Evolutionary conservation across 2,329 filamentous ascomycete genomes (phyloP), one percentile per base, ranked within the genome.

Genomic region (Cercospora sp.): DNA sequence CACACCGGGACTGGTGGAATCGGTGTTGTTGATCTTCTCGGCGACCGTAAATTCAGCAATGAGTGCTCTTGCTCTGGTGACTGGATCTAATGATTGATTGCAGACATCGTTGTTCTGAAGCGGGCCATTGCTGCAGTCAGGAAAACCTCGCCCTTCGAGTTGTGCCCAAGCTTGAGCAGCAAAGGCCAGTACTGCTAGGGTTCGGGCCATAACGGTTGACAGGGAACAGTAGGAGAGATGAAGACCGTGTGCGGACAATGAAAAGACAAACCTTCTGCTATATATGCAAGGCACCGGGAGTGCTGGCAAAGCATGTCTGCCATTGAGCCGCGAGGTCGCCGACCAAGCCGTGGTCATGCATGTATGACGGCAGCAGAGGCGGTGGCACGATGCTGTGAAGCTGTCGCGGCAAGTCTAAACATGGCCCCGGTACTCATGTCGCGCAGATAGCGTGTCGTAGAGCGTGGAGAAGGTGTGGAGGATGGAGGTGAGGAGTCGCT

Each of bases 21-120:
- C 82, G 0, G 84, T 86, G 69, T 82, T 81, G 66, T 86, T 86
- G 23, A 88, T 82, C 70, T 87, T 86, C 74, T 88, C 86, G 48
- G 81, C 81, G 10, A 84, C 77, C 3, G 71, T 73, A 12, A 88
- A 83, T 23, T 82, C 79, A 1, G 81, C 80, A 36, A 87, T 81
- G 1, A 88, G 79, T 45, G 84, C 83, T 13, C 77, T 78, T 1
- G 83, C 83, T 53, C 75, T 65, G 7, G 68, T 70, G 8, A 73
- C 62, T 10, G 72, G 73, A 60, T 76, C 75, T 67, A 60, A 6
- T 5, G 81, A 80, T 3, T 77, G 76, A 66, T 88, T 79, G 72
- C 86, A 88, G 12, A 88, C 83, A 3, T 80, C 77, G 48, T 83
- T 84, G 36, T 81, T 81, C 59, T 78, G 82, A 51, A 87, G 74